Base-by-base conservation (phyloP, 495 filamentous ascomycete species). In the Sporormia fimetaria region DNA sequence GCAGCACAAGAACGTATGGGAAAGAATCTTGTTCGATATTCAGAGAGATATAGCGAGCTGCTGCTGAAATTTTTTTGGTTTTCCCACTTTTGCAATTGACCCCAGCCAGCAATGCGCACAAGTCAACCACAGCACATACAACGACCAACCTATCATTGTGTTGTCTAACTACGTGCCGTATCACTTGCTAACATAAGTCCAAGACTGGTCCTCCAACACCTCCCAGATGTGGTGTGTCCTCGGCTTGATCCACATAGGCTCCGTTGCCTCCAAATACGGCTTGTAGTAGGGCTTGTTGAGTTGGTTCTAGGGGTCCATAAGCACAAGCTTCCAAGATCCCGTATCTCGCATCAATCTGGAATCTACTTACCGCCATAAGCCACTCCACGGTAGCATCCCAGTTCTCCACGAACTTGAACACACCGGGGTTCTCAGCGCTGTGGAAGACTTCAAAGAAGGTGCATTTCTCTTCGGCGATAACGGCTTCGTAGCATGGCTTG, bases 201-300 rank as follows among this genome's bases (percentile, higher is more conserved):
- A 54, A 18, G 37, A 20, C 20, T 41, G 29, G 18, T 26, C 31
- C 15, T 34, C 40, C 34, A 41, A 23, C 5, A 62, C 49, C 4
- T 64, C 61, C 3, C 57, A 60, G 23, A 71, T 24, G 40, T 59
- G 57, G 11, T 55, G 42, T 23, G 49, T 45, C 14, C 44, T 33
- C 33, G 34, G 35, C 39, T 70, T 70, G 26, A 69, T 40, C 40
- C 63, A 70, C 65, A 72, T 61, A 7, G 63, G 60, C 49, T 65
- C 60, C 7, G 69, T 72, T 3, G 57, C 39, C n/a, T 55, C 61
- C 4, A 66, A 39, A 36, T 70, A 72, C 22, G 65, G 60, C 27
- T 67, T 60, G 45, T 73, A 71, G 44, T 73, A 73, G 0, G 58
- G 51, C 47, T 71, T 73, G 11, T 57, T 64, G 4, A 67, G 15